Base-by-base conservation (phyloP, 2,329 filamentous ascomycete species). In the Exophiala phaeomuriformis region DNA sequence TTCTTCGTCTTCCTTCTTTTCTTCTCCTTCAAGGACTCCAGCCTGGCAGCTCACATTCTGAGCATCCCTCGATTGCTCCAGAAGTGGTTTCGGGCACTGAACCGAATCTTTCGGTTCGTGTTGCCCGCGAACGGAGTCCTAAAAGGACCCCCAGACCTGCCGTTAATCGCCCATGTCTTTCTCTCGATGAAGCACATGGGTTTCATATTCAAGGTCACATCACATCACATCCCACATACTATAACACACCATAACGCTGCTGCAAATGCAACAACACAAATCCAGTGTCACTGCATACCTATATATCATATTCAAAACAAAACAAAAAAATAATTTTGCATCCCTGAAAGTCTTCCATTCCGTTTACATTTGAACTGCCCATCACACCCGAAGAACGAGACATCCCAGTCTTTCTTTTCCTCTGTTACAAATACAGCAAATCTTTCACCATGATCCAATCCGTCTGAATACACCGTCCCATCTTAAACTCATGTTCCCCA, bases 131-230 rank as follows among this genome's bases (percentile, higher is more conserved):
- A 57, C 51, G 56, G 51, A 55, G 53, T 59, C 56, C 53, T 30
- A 59, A 53, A 59, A 39, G 51, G 52, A 53, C 37, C 43, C 45
- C 37, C 35, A 54, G 47, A 61, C 58, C 58, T 59, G 56, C 53
- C 58, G 58, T 61, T 61, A 61, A 61, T 61, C 58, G 53, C 58
- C 58, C 56, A 46, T 50, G 39, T 51, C 39, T 45, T 47, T 52
- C 53, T 52, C 28, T 55, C 53, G 32, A 56, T 61, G 58, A 51
- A 56, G 51, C 31, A 43, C 51, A 41, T 32, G 58, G 58, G 58
- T 58, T 61, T 61, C 58, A 61, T 61, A 58, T 54, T 57, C 51
- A 61, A 61, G 58, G 58, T 61, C 50, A 61, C 58, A 60, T 60
- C 37, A 45, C 29, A 3, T n/a, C 46, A 44, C 19, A 12, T 28